Conservation (phyloP, 768 basidiomycete species). For the Psilocybe cyanescens region DNA sequence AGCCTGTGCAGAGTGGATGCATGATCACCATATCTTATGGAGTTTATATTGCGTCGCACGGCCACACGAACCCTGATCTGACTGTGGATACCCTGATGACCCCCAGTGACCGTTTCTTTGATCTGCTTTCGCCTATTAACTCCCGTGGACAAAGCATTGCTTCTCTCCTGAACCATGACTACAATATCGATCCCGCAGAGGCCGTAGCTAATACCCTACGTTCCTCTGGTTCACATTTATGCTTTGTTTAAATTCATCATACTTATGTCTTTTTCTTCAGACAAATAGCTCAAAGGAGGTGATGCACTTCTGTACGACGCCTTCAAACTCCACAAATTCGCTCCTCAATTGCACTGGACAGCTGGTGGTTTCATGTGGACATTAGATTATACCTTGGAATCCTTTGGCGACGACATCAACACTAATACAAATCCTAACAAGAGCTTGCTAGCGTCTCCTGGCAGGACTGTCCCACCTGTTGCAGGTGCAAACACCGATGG, state of each 20-base stretch:
- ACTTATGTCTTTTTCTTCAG: neutral
- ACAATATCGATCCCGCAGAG: constrained; percentile 71
- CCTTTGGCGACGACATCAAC: constrained; percentile 47
- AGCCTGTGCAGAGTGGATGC: constrained; percentile 71
- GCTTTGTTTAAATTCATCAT: neutral
- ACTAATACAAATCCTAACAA: constrained; percentile 16
- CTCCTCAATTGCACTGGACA: constrained; percentile 79
- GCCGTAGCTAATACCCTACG: constrained; percentile 67
- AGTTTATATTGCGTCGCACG: constrained; percentile 61
- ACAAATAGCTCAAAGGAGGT: constrained; percentile 69
- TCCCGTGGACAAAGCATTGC: constrained; percentile 73
- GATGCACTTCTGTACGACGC: constrained; percentile 79
- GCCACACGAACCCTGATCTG: constrained; percentile 16
- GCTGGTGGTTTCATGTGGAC: constrained; percentile 89
- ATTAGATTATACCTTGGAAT: constrained; percentile 68
- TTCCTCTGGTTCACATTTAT: constrained; percentile 56
- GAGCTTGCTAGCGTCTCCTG: constrained; percentile 40
- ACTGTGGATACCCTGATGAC: constrained; percentile 66
- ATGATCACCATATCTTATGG: constrained; percentile 73
- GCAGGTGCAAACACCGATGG: constrained; percentile 23
- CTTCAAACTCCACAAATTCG: constrained; percentile 74
- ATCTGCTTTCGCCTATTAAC: constrained; percentile 68
- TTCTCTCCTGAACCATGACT: constrained; percentile 72
- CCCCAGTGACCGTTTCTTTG: constrained; percentile 77
- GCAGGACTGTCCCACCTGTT: constrained; percentile 34